phyloP scores from a whole-genome alignment of 805 yeast species.

The Wickerhamiella brachini region DNA sequence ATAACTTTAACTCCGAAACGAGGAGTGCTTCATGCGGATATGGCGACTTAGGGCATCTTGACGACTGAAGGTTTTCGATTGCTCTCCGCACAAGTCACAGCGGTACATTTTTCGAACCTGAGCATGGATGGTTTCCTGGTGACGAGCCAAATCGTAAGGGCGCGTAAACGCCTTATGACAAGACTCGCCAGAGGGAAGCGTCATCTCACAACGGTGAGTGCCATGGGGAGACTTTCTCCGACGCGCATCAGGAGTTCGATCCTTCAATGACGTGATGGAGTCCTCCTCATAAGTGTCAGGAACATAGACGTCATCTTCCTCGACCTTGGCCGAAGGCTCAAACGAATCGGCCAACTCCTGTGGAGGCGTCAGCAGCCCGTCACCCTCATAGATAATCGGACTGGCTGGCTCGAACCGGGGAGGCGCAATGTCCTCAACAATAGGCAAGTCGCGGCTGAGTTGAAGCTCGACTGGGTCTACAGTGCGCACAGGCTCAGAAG shows the following conservation, averaged over 20 bases:
- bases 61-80: conserved; percentile 74
- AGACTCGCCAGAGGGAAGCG: conserved; percentile 28
- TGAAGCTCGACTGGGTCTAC: conserved; percentile 4
- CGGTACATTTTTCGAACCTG: conserved; percentile 70
- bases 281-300: background rate
- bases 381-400: background rate
- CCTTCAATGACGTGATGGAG: background rate
- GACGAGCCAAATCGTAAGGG: conserved; percentile 88
- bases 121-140: conserved; percentile 93
- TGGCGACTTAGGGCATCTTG: conserved; percentile 92
- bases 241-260: background rate
- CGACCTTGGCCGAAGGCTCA: background rate
- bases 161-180: conserved; percentile 78
- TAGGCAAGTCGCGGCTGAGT: background rate
- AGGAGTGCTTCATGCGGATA: conserved; percentile 76
- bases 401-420: background rate
- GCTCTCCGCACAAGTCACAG: conserved; percentile 75
- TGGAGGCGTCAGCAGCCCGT: background rate
- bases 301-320: background rate
- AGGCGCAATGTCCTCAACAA: background rate
- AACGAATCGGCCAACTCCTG: background rate
- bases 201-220: conserved; percentile 15
- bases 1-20: background rate
- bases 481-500: background rate
- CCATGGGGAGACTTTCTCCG: conserved; percentile 1